A percentile compares a stretch with the other conserved stretches of the same genome.
Evolutionary conservation across 2,329 filamentous ascomycete genomes (phyloP).

Genomic region (Thielaviopsis ethacetica): DNA sequence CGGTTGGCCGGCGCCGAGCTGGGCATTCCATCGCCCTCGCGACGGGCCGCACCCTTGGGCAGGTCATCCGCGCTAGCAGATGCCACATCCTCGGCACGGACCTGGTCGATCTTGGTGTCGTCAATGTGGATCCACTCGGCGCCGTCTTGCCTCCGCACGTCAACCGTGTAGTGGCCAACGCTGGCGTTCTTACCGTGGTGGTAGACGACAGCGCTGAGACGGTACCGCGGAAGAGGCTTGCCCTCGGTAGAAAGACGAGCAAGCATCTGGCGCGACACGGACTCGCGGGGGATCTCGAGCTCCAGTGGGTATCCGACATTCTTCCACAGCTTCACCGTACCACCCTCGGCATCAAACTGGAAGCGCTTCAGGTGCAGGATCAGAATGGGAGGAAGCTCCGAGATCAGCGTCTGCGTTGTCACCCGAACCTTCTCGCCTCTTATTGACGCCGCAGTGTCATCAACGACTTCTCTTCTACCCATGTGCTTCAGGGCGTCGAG

Average conservation of each 20-base stretch:
- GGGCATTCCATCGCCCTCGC: constrained; percentile 15
- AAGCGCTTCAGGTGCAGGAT: constrained; percentile 95
- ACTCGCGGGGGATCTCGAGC: constrained; percentile 81
- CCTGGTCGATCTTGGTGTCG: constrained; percentile 74
- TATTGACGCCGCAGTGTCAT: constrained; percentile 42
- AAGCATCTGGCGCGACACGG: constrained; percentile 62
- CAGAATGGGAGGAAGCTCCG: constrained; percentile 75
- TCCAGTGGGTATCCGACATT: constrained; percentile 91
- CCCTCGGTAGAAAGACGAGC: constrained; percentile 48
- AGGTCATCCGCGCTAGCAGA: constrained; percentile 67
- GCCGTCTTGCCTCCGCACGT: constrained; percentile 86
- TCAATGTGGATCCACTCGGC: constrained; percentile 92
- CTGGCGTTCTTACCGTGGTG: constrained; percentile 96
- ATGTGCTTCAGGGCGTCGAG: constrained; percentile 76
- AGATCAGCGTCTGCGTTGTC: constrained; percentile 90
- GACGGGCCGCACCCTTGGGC: constrained; percentile 38
- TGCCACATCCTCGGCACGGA: constrained; percentile 77
- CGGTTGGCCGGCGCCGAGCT: constrained; percentile 40
- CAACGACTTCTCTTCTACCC: constrained; percentile 69
- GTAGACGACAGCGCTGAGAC: constrained; percentile 79
- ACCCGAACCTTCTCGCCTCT: constrained; percentile 61
- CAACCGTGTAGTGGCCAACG: constrained; percentile 95
- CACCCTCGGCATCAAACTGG: constrained; percentile 76
- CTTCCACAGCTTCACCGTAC: constrained; percentile 97
- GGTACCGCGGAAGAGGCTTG: constrained; percentile 62